phyloP scores from a whole-genome alignment of 345 rosid genomes.

The Citrus medica region DNA sequence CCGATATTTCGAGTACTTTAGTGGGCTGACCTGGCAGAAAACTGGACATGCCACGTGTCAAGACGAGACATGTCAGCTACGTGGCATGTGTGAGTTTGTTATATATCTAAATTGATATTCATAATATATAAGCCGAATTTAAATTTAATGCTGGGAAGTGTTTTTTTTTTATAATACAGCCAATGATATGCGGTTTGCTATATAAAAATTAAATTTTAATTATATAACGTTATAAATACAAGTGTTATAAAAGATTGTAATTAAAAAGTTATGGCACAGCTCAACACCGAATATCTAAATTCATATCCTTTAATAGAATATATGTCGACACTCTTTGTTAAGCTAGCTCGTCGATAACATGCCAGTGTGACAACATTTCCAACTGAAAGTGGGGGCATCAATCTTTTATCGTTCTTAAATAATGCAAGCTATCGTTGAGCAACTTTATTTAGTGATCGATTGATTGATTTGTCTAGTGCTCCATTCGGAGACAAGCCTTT shows the following conservation, averaged over 20 bases:
- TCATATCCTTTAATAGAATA: too few species aligned
- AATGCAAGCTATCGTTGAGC: not conserved
- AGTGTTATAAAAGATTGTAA: too few species aligned
- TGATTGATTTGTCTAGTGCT: constrained; percentile 1
- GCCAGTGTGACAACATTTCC: not conserved
- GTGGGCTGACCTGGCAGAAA: not conserved
- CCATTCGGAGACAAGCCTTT: not conserved
- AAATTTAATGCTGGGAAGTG: too few species aligned
- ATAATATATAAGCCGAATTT: too few species aligned
- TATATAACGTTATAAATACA: too few species aligned
- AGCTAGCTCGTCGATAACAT: not conserved
- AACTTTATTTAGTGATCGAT: not conserved
- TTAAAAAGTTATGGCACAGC: too few species aligned
- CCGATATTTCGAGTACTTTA: too few species aligned
- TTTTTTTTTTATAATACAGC: too few species aligned
- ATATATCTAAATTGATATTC: too few species aligned
- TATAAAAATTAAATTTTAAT: too few species aligned
- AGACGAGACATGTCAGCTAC: not conserved
- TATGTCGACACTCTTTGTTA: not conserved
- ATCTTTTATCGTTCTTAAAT: not conserved
- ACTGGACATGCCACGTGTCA: not conserved
- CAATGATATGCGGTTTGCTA: too few species aligned
- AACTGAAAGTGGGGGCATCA: not conserved
- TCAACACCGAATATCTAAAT: too few species aligned
- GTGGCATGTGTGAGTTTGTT: not conserved